Evolutionary conservation across 345 rosid species (phyloP).

Genomic region (Limnanthes douglasii): DNA sequence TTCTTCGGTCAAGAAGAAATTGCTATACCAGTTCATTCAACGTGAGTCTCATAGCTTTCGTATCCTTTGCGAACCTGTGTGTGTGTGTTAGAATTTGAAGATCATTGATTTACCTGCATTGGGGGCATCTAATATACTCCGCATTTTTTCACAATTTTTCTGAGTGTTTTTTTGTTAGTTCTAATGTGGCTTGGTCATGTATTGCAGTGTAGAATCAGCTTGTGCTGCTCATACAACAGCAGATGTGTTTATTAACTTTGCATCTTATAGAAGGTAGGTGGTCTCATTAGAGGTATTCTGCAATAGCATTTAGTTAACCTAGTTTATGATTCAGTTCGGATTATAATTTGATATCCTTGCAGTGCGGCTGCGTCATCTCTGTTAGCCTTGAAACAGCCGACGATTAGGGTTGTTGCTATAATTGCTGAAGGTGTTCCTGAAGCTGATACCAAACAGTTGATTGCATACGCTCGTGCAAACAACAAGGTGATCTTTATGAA

Average conservation of each 20-base stretch:
- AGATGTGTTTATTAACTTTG: constrained; percentile 56
- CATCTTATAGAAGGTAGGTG: constrained; percentile 46
- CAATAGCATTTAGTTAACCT: not conserved
- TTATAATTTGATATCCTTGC: constrained; percentile 9
- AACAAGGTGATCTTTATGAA: constrained; percentile 36
- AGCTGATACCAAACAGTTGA: constrained; percentile 66
- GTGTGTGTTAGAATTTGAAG: not conserved
- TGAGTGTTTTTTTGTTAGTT: not conserved
- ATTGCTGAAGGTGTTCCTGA: constrained; percentile 89
- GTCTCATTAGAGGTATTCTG: not conserved
- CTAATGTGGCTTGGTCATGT: not conserved
- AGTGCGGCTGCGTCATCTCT: constrained; percentile 65
- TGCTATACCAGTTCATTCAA: constrained; percentile 55
- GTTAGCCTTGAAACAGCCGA: constrained; percentile 71
- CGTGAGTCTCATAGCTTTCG: too few species aligned
- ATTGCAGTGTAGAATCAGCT: constrained; percentile 46
- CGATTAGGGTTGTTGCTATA: constrained; percentile 77
- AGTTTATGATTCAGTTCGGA: not conserved
- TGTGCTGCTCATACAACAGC: constrained; percentile 53
- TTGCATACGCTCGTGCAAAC: constrained; percentile 76
- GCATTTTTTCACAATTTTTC: not conserved
- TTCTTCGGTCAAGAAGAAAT: constrained; percentile 70
- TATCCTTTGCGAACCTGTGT: too few species aligned
- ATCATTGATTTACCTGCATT: not conserved
- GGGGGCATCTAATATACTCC: not conserved